Conservation (phyloP, 306 rosid species). For the Carpinus fangiana region DNA sequence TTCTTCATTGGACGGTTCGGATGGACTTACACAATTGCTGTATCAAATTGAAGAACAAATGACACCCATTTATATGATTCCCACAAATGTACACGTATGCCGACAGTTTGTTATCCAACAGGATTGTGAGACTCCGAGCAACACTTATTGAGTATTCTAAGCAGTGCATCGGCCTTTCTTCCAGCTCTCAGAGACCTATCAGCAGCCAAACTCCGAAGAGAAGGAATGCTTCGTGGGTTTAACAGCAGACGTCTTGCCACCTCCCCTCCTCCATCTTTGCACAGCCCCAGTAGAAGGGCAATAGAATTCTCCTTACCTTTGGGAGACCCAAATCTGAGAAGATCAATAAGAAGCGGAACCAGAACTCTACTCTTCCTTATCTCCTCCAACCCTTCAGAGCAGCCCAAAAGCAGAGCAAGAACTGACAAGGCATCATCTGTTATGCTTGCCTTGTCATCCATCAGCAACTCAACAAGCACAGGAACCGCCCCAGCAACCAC, state of each 20-base stretch:
- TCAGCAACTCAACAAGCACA: constrained; percentile 62
- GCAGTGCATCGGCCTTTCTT: constrained; percentile 85
- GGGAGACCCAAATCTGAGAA: constrained; percentile 83
- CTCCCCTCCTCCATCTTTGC: constrained; percentile 81
- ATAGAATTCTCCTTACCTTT: constrained; percentile 86
- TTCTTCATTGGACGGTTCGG: too few species aligned
- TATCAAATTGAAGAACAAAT: constrained; percentile 19
- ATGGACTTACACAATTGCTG: constrained; percentile 10
- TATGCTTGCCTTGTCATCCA: constrained; percentile 80
- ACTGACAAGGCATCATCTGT: constrained; percentile 78
- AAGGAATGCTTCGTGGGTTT: constrained; percentile 80
- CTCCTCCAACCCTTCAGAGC: constrained; percentile 68
- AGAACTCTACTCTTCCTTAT: constrained; percentile 63
- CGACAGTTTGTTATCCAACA: constrained; percentile 24
- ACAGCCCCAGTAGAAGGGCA: constrained; percentile 71
- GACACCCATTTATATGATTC: constrained; percentile 31
- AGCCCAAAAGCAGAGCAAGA: constrained; percentile 65
- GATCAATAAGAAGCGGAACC: constrained; percentile 78
- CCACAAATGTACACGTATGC: constrained; percentile 39
- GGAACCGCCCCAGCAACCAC: constrained; percentile 62
- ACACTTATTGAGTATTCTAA: constrained; percentile 71
- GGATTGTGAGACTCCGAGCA: constrained; percentile 69
- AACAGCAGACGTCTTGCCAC: constrained; percentile 69
- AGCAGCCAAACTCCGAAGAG: constrained; percentile 71
- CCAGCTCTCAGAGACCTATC: constrained; percentile 80